Evolutionary conservation across 1,284 basidiomycete genomes (phyloP).

Genomic region (Gymnopus androsaceus): DNA sequence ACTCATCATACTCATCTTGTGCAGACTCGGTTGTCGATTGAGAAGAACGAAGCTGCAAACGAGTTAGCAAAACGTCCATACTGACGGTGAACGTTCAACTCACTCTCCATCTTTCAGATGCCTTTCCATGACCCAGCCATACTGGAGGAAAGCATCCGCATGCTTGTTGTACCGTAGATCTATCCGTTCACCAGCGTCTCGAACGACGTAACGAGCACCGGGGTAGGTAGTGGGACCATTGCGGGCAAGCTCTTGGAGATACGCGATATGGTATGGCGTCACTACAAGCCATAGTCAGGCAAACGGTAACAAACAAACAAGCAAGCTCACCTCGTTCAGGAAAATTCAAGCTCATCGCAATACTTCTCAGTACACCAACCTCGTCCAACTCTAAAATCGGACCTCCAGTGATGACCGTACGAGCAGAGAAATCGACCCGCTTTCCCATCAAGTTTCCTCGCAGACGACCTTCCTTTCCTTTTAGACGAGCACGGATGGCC

Average conservation of each 20-base stretch:
- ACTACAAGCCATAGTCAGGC: conserved; percentile 50
- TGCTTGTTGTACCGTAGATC: conserved; percentile 97
- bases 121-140: conserved; percentile 98
- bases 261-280: conserved; percentile 95
- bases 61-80: neutral
- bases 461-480: conserved; percentile 98
- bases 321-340: conserved; percentile 84
- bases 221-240: conserved; percentile 97
- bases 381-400: conserved; percentile 96
- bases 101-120: conserved; percentile 98
- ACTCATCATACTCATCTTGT: conserved; percentile 99
- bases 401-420: conserved; percentile 99
- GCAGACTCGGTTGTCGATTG: conserved; percentile 97
- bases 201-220: conserved; percentile 95
- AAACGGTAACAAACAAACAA: neutral
- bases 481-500: conserved; percentile 95
- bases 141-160: conserved; percentile 97
- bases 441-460: conserved; percentile 99
- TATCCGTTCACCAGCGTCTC: conserved; percentile 97
- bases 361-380: conserved; percentile 96
- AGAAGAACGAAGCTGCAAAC: conserved; percentile 84
- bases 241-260: conserved; percentile 94
- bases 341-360: conserved; percentile 97
- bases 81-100: no score
- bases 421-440: conserved; percentile 98